phyloP scores from a whole-genome alignment of 73 alveolate species.

The Paramecium biaurelia region DNA sequence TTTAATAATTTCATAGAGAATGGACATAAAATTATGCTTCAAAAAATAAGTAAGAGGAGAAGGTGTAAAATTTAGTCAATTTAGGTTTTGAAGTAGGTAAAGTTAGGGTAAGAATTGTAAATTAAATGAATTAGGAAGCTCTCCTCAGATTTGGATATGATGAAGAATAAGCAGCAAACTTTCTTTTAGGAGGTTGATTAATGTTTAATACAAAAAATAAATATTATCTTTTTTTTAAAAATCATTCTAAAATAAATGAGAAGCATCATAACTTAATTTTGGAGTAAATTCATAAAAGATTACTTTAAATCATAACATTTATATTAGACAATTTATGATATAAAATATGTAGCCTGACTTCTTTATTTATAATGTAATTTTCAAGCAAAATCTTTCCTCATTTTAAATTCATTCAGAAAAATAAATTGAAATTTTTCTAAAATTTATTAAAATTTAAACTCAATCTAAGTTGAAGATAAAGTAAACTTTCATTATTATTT shows the following conservation, averaged over 20 bases:
- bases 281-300: not conserved
- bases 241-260: not conserved
- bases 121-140: conserved; percentile 55
- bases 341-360: not conserved
- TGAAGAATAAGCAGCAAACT: conserved; percentile 67
- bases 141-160: conserved; percentile 65
- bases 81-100: conserved; percentile 86
- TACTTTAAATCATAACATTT: not conserved
- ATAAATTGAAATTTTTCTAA: not conserved
- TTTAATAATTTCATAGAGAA: conserved; percentile 60
- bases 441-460: not conserved
- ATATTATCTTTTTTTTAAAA: not conserved
- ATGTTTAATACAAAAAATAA: not conserved
- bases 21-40: conserved; percentile 74
- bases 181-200: conserved; percentile 57
- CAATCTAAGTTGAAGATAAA: not conserved
- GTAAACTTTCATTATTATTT: not conserved
- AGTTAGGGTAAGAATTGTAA: conserved; percentile 53
- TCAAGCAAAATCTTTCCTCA: not conserved
- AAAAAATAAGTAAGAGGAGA: conserved; percentile 67
- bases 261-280: not conserved
- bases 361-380: not conserved
- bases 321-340: not conserved
- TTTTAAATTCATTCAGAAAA: not conserved
- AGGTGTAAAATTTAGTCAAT: conserved; percentile 77